A percentile compares a stretch with the other conserved stretches of the same genome.
phyloP scores from a whole-genome alignment of 2,329 filamentous ascomycete species.

The Claviceps pazoutovae region DNA sequence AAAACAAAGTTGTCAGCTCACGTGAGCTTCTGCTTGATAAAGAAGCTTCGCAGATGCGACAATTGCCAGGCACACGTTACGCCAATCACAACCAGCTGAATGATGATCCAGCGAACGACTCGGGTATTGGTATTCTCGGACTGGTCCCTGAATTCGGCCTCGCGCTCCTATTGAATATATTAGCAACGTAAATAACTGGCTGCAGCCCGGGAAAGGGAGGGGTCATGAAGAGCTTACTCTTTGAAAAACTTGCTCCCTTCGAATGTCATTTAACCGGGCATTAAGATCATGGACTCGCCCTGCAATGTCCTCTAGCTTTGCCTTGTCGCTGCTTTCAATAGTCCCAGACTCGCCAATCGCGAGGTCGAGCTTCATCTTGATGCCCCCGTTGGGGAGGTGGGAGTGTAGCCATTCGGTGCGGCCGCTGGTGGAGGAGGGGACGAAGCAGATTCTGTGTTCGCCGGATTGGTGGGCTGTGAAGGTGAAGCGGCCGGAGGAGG shows the following conservation, averaged over 20 bases:
- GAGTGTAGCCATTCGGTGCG: conserved; percentile 58
- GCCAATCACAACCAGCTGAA: conserved; percentile 74
- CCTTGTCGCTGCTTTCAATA: conserved; percentile 88
- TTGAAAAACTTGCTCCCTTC: conserved; percentile 93
- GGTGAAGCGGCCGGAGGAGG: conserved; percentile 70
- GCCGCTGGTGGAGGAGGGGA: conserved; percentile 59
- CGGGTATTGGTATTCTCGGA: conserved; percentile 85
- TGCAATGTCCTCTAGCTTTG: conserved; percentile 80
- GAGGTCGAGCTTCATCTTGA: conserved; percentile 77
- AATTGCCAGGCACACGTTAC: conserved; percentile 94
- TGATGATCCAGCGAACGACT: conserved; percentile 85
- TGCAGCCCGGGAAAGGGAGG: no score
- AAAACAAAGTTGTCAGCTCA: conserved; percentile 23
- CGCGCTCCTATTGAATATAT: conserved; percentile 56
- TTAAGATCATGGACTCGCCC: conserved; percentile 84
- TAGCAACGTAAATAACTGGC: background rate
- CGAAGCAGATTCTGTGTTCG: conserved; percentile 92
- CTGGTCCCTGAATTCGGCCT: conserved; percentile 95
- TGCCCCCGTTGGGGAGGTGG: conserved; percentile 53
- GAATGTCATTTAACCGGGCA: conserved; percentile 70
- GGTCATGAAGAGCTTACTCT: conserved; percentile 39
- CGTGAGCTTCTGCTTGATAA: conserved; percentile 99
- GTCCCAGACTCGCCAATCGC: conserved; percentile 88
- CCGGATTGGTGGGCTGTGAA: conserved; percentile 92
- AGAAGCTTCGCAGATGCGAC: conserved; percentile 89